A percentile compares a stretch with the other conserved stretches of the same genome.
These are phyloP conservation scores for Corylus avellana DNA, from an alignment of 306 rosid genomes.

Conservation along the genomic window DNA sequence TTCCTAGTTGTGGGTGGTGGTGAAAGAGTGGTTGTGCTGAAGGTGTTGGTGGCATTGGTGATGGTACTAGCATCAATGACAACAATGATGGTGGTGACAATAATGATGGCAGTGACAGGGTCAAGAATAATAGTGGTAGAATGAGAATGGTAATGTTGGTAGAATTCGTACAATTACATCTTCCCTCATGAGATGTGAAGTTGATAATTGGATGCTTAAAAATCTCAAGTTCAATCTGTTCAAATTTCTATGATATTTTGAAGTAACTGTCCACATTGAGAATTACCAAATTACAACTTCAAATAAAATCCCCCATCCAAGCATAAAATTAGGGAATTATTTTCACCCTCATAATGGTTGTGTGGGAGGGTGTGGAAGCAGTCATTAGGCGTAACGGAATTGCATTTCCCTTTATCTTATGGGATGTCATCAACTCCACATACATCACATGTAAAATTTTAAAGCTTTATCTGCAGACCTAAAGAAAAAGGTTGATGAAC, in stretches of 20 bases:
- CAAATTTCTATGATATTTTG: no score
- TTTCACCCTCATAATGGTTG: background rate
- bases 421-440: background rate
- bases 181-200: background rate
- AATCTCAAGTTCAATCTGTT: background rate
- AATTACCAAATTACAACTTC: background rate
- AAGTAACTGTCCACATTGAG: background rate
- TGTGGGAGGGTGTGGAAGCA: background rate
- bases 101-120: background rate
- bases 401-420: background rate
- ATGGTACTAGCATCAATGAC: background rate
- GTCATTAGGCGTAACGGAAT: background rate
- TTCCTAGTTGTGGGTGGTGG: background rate
- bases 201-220: background rate
- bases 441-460: background rate
- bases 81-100: background rate
- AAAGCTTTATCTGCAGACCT: background rate
- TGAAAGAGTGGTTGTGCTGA: background rate
- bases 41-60: background rate
- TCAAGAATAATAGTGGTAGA: background rate
- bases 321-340: background rate
- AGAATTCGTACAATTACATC: background rate
- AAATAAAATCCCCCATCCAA: background rate
- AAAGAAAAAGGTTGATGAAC: background rate
- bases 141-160: background rate